phyloP scores from a whole-genome alignment of 164 flowering plant species.

The Vitis rotundifolia region DNA sequence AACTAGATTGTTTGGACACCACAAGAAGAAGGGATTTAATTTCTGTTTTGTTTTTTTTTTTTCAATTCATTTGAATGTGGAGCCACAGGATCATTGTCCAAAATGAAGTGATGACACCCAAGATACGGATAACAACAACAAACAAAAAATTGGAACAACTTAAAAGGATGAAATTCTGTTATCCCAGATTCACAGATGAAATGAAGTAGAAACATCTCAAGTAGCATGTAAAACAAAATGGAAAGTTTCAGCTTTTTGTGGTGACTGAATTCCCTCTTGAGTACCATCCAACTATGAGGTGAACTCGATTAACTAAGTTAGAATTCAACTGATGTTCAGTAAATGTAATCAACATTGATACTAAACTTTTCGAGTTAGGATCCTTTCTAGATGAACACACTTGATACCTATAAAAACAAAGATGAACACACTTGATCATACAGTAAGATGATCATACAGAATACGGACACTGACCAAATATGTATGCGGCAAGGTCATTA shows the following conservation, averaged over 20 bases:
- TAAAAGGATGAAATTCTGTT: background rate
- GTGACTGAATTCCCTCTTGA: background rate
- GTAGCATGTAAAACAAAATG: too few species aligned
- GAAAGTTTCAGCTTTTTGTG: background rate
- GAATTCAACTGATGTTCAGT: background rate
- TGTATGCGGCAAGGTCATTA: too few species aligned
- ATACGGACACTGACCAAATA: too few species aligned
- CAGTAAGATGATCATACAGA: too few species aligned
- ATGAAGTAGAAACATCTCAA: too few species aligned
- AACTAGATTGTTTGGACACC: too few species aligned
- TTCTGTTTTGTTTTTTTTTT: background rate
- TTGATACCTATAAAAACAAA: too few species aligned
- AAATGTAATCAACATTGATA: background rate
- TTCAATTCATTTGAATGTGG: background rate
- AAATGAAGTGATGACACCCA: too few species aligned
- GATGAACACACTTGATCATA: too few species aligned
- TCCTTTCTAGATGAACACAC: too few species aligned
- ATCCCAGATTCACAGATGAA: background rate
- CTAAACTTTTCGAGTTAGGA: background rate
- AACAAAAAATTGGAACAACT: background rate
- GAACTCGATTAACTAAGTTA: background rate
- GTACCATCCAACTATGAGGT: background rate
- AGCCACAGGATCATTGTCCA: background rate
- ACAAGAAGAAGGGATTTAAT: background rate
- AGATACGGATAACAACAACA: background rate